Evolutionary conservation across 345 rosid genomes (phyloP).

Genomic region (Salix arbutifolia): DNA sequence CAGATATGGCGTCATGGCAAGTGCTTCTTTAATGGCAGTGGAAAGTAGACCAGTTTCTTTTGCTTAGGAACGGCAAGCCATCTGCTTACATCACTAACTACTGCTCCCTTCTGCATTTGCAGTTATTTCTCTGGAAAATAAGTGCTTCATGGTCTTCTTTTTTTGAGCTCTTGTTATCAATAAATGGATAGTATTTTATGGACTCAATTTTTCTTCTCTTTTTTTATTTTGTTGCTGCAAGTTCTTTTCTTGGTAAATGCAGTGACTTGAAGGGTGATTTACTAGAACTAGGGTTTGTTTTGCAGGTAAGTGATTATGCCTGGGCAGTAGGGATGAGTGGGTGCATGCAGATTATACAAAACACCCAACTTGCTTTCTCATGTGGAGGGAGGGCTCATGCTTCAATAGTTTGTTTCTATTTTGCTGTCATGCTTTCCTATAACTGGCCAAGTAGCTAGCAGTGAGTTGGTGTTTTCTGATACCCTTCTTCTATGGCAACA

Average conservation of each 20-base stretch:
- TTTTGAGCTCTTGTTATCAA: neutral
- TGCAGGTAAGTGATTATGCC: neutral
- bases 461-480: constrained; percentile 1
- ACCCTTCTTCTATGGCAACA: neutral
- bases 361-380: neutral
- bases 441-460: neutral
- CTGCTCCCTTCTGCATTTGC: neutral
- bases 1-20: constrained; percentile 31
- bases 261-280: neutral
- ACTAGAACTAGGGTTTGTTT: constrained; percentile 8
- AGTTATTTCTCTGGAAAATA: constrained; percentile 4
- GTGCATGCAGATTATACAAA: neutral
- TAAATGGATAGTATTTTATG: neutral
- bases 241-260: neutral
- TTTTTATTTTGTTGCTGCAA: neutral
- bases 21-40: constrained; percentile 6
- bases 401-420: neutral
- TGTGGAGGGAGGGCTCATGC: neutral
- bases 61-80: constrained; percentile 15
- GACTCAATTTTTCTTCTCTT: neutral
- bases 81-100: neutral
- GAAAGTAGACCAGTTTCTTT: constrained; percentile 14
- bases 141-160: neutral
- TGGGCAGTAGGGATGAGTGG: neutral
- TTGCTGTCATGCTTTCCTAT: neutral